Conservation (phyloP, 345 rosid genomes). For the Gossypium stocksii region DNA sequence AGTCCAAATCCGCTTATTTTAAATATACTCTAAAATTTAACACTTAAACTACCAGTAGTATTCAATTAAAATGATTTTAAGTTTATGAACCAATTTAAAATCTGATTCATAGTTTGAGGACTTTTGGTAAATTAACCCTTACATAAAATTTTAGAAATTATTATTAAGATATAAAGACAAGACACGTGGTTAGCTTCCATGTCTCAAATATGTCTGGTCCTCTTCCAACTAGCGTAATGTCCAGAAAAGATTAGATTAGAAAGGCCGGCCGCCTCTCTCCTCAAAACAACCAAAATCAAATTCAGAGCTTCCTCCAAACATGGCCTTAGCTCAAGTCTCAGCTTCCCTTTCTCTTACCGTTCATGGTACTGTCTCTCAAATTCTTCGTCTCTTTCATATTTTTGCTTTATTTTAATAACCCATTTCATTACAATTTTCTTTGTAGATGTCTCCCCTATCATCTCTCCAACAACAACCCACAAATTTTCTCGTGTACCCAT, state of each 20-base stretch:
- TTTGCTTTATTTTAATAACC: background rate
- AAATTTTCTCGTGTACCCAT: conserved; percentile 26
- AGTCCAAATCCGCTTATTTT: too few relatives aligned
- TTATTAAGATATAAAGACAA: background rate
- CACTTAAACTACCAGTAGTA: too few relatives aligned
- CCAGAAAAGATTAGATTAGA: conserved; percentile 8
- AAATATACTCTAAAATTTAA: too few relatives aligned
- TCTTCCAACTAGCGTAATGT: background rate
- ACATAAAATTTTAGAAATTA: too few relatives aligned
- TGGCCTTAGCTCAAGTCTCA: conserved; percentile 65
- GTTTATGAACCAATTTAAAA: too few relatives aligned
- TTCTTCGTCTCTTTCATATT: background rate
- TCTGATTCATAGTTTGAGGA: too few relatives aligned
- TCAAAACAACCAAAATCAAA: background rate
- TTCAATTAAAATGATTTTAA: too few relatives aligned
- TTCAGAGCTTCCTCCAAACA: conserved; percentile 10
- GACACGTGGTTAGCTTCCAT: conserved; percentile 27
- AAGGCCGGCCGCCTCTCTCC: conserved; percentile 5
- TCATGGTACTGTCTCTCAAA: conserved; percentile 31
- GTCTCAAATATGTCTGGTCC: conserved; percentile 21
- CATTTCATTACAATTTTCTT: background rate
- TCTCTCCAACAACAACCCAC: conserved; percentile 25
- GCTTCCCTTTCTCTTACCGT: conserved; percentile 48
- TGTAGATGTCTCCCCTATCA: conserved; percentile 36
- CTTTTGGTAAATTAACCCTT: too few relatives aligned